Conservation (phyloP, 805 yeast genomes). For the Candida pseudofarinosa region DNA sequence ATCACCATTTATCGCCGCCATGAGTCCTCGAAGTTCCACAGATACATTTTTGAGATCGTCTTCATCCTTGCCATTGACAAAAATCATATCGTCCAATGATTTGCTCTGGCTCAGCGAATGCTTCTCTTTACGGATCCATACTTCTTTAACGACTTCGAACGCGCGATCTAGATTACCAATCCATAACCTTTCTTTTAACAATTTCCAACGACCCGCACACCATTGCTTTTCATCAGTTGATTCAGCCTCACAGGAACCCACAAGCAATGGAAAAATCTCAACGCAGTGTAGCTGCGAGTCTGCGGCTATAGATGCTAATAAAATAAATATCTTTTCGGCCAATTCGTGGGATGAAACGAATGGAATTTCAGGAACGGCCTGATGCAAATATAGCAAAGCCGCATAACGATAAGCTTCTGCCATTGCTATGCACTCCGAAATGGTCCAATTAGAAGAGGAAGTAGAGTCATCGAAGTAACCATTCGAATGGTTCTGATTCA, state of each 20-base stretch:
- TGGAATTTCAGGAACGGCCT: slow-evolving; percentile 69
- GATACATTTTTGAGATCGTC: slow-evolving; percentile 22
- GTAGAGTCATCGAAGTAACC: slow-evolving; percentile 13
- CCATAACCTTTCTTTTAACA: slow-evolving; percentile 52
- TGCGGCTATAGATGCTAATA: slow-evolving; percentile 60
- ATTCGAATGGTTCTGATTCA: slow-evolving; percentile 36
- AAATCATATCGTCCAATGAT: slow-evolving; percentile 3
- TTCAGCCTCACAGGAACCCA: slow-evolving; percentile 63
- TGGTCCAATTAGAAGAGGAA: slow-evolving; percentile 40
- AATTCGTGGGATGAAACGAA: slow-evolving; percentile 48
- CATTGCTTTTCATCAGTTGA: slow-evolving; percentile 58
- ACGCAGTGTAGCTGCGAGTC: slow-evolving; percentile 52
- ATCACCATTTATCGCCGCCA: slow-evolving; percentile 35
- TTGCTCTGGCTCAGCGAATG: slow-evolving; percentile 21
- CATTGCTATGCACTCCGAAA: slow-evolving; percentile 58
- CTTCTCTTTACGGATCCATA: slow-evolving; percentile 62
- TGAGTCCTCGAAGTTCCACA: slow-evolving; percentile 34
- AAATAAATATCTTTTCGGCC: slow-evolving; percentile 57
- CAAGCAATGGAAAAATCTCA: slow-evolving; percentile 62
- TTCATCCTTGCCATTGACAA: neutral
- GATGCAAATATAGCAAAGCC: slow-evolving; percentile 56
- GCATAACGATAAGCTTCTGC: slow-evolving; percentile 68
- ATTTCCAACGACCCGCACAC: slow-evolving; percentile 56
- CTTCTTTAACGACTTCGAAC: slow-evolving; percentile 65
- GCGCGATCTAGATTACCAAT: slow-evolving; percentile 66